These are phyloP conservation scores for Picochlorum costavermella DNA, from an alignment of 139 green algal genomes.

Conservation along the genomic window DNA sequence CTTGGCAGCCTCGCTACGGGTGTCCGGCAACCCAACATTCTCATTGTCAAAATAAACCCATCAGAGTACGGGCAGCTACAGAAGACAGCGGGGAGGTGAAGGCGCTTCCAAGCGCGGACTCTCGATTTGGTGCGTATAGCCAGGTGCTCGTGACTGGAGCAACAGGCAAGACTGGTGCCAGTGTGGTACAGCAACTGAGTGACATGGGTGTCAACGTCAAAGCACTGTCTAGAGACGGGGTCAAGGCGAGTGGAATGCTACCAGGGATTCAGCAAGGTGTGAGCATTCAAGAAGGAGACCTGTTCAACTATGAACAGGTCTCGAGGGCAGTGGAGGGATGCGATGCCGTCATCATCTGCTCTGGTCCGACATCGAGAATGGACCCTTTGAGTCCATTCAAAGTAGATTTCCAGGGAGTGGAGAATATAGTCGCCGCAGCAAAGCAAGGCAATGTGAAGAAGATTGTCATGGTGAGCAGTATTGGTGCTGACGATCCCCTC, in stretches of 20 bases:
- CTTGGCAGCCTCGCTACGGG: too few species aligned
- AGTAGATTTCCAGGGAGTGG: slow-evolving; percentile 58
- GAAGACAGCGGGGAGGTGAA: too few species aligned
- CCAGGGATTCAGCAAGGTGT: slow-evolving; percentile 13
- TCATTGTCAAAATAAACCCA: too few species aligned
- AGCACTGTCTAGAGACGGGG: slow-evolving; percentile 48
- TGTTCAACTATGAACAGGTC: slow-evolving; percentile 47
- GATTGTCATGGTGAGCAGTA: slow-evolving; percentile 50
- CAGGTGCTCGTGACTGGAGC: slow-evolving; percentile 50
- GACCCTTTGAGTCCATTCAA: slow-evolving; percentile 69
- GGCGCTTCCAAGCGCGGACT: too few species aligned
- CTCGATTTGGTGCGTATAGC: not conserved
- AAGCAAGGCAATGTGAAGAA: slow-evolving; percentile 37
- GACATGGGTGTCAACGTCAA: slow-evolving; percentile 36
- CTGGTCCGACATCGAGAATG: slow-evolving; percentile 36
- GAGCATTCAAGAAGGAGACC: slow-evolving; percentile 43
- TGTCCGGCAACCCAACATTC: too few species aligned
- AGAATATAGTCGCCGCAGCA: slow-evolving; percentile 63
- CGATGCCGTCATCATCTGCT: slow-evolving; percentile 56
- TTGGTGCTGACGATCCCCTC: slow-evolving; percentile 62
- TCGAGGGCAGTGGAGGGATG: slow-evolving; percentile 37
- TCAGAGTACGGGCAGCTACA: too few species aligned
- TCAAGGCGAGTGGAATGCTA: slow-evolving; percentile 31
- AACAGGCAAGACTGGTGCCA: slow-evolving; percentile 45
- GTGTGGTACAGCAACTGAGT: slow-evolving; percentile 37